A percentile compares a stretch with the other conserved stretches of the same genome.
Evolutionary conservation across 768 basidiomycete genomes (phyloP).

Genomic region (Leccinum arenicola): DNA sequence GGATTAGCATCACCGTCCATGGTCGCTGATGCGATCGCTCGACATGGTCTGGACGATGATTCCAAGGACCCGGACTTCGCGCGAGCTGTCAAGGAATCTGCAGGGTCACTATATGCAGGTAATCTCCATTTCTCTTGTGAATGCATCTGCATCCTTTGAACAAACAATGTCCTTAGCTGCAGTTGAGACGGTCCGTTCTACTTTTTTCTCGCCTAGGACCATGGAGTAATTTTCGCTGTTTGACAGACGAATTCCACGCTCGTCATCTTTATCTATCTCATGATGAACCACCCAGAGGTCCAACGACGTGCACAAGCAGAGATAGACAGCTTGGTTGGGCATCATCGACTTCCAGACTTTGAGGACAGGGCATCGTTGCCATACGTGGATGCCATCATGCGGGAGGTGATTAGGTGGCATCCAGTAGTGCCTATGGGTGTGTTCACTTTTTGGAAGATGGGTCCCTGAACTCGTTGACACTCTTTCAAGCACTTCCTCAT

Average conservation of each 20-base stretch:
- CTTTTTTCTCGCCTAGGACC: not conserved
- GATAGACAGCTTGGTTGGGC: not conserved
- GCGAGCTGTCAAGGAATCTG: not conserved
- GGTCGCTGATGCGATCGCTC: not conserved
- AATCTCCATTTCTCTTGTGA: not conserved
- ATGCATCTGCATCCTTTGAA: not conserved
- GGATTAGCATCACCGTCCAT: not conserved
- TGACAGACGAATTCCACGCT: not conserved
- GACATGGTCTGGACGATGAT: not conserved
- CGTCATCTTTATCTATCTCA: not conserved
- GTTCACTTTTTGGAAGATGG: not conserved
- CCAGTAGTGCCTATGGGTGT: not conserved
- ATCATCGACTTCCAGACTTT: not conserved
- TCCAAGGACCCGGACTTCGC: not conserved
- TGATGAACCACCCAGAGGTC: not conserved
- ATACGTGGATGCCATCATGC: not conserved
- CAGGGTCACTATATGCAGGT: slow-evolving; percentile 19
- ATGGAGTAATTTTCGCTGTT: not conserved
- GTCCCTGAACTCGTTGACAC: not conserved
- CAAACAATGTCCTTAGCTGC: not conserved
- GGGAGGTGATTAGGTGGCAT: not conserved
- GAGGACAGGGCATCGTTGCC: not conserved
- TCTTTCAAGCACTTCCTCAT: not conserved
- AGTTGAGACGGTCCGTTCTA: not conserved
- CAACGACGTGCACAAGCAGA: not conserved